A percentile compares a stretch with the other conserved stretches of the same genome.
These are phyloP conservation scores for Lotmaria passim DNA, from an alignment of 208 protist species.

Conservation along the genomic window DNA sequence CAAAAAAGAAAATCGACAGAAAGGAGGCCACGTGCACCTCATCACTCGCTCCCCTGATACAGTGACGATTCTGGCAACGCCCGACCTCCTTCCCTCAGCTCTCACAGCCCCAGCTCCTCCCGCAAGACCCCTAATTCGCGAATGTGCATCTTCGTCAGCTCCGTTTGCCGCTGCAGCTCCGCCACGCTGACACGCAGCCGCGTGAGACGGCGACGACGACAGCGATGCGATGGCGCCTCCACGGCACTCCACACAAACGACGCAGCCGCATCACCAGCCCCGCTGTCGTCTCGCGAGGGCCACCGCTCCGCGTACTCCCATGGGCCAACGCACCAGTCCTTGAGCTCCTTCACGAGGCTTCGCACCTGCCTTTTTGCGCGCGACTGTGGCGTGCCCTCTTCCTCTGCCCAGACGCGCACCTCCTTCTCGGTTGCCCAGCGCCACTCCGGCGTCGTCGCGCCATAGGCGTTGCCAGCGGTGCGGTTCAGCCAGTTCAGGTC, in stretches of 20 bases:
- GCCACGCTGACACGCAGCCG: constrained; percentile 52
- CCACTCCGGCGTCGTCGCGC: constrained; percentile 33
- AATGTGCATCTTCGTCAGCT: constrained; percentile 36
- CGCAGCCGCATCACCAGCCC: constrained; percentile 26
- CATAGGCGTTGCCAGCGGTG: constrained; percentile 11
- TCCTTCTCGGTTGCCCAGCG: constrained; percentile 46
- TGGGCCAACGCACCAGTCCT: constrained; percentile 59
- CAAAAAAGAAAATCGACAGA: no score
- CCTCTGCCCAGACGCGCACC: constrained; percentile 4
- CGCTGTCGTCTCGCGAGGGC: constrained; percentile 30
- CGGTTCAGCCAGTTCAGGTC: constrained; percentile 54
- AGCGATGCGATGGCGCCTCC: constrained; percentile 22
- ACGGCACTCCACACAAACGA: constrained; percentile 42
- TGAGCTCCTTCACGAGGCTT: constrained; percentile 49
- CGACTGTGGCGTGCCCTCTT: not conserved
- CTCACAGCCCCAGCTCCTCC: constrained; percentile 50
- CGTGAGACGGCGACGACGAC: constrained; percentile 49
- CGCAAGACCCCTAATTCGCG: constrained; percentile 49
- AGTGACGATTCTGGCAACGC: no score
- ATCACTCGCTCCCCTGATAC: no score
- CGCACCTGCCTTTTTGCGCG: constrained; percentile 13
- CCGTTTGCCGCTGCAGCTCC: constrained; percentile 31
- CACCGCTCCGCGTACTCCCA: constrained; percentile 71
- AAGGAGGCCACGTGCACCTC: no score
- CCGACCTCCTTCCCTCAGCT: no score